Evolutionary conservation across 768 basidiomycete genomes (phyloP).

Genomic region (Phylloporus sp.): DNA sequence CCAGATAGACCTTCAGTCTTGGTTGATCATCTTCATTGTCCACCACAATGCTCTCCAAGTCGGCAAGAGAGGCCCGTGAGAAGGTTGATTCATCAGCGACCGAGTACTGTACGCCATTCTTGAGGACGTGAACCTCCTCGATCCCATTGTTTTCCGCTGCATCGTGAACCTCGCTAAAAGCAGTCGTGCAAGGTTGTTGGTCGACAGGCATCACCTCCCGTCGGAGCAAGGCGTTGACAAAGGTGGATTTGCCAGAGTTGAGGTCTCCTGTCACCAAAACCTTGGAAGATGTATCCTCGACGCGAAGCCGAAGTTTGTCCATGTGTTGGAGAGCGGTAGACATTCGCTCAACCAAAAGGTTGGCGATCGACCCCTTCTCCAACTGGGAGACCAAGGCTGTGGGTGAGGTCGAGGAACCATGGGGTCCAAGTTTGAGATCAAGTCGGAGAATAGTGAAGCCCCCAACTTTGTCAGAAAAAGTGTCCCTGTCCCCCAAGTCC

Average conservation of each 20-base stretch:
- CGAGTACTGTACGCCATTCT: conserved; percentile 65
- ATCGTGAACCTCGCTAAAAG: conserved; percentile 96
- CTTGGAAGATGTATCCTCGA: conserved; percentile 90
- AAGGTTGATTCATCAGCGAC: conserved; percentile 73
- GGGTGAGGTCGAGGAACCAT: conserved; percentile 56
- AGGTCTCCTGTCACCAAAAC: conserved; percentile 97
- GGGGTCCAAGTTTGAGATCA: conserved; percentile 86
- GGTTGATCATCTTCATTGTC: conserved; percentile 51
- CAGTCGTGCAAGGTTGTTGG: conserved; percentile 95
- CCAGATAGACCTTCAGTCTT: conserved; percentile 85
- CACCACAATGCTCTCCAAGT: conserved; percentile 76
- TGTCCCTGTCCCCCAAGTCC: conserved; percentile 30
- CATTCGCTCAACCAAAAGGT: conserved; percentile 85
- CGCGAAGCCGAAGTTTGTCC: conserved; percentile 77
- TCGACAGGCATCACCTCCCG: conserved; percentile 94
- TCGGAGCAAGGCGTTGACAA: conserved; percentile 92
- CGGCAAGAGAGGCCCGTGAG: conserved; percentile 57
- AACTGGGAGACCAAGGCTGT: conserved; percentile 83
- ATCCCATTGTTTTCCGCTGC: conserved; percentile 73
- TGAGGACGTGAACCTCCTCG: conserved; percentile 85
- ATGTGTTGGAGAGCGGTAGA: conserved; percentile 71
- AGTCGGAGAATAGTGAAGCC: conserved; percentile 89
- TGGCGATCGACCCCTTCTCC: conserved; percentile 90
- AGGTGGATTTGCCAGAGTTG: conserved; percentile 97
- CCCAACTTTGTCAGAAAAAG: conserved; percentile 40